Evolutionary conservation across 108 stramenopile species (phyloP).

Genomic region (Parmales sp.): DNA sequence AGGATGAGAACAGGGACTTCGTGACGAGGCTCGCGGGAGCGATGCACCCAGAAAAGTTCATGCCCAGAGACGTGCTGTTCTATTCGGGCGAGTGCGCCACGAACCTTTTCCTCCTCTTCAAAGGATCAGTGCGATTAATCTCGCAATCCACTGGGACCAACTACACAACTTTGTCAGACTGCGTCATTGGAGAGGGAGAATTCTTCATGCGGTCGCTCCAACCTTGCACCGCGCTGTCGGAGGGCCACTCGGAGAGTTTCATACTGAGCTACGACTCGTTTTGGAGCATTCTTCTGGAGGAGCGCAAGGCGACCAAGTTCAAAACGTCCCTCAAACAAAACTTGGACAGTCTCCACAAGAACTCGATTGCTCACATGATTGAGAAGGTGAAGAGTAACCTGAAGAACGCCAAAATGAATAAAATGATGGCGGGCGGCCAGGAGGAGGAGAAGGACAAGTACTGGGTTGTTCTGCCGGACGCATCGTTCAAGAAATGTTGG

Average conservation of each 20-base stretch:
- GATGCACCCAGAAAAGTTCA: slow-evolving; percentile 12
- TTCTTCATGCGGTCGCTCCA: slow-evolving; percentile 24
- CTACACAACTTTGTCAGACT: slow-evolving; percentile 32
- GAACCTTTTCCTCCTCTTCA: slow-evolving; percentile 23
- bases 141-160: slow-evolving; percentile 23
- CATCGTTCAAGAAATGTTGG: slow-evolving; percentile 19
- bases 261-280: neutral
- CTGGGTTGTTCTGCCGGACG: slow-evolving; percentile 27
- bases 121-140: slow-evolving; percentile 28
- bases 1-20: slow-evolving; percentile 21
- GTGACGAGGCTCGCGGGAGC: slow-evolving; percentile 22
- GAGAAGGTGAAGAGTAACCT: neutral
- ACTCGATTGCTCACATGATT: neutral
- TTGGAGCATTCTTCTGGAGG: neutral
- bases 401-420: neutral
- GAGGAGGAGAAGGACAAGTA: slow-evolving; percentile 8
- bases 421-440: neutral
- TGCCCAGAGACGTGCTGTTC: slow-evolving; percentile 32
- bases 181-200: slow-evolving; percentile 32
- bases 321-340: neutral
- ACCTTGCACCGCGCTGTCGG: neutral
- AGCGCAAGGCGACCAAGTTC: neutral
- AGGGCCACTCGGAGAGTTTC: neutral
- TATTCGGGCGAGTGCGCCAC: slow-evolving; percentile 29
- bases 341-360: neutral